Base-by-base conservation (phyloP, 1,139 yeast species). In the Geotrichum candidum region DNA sequence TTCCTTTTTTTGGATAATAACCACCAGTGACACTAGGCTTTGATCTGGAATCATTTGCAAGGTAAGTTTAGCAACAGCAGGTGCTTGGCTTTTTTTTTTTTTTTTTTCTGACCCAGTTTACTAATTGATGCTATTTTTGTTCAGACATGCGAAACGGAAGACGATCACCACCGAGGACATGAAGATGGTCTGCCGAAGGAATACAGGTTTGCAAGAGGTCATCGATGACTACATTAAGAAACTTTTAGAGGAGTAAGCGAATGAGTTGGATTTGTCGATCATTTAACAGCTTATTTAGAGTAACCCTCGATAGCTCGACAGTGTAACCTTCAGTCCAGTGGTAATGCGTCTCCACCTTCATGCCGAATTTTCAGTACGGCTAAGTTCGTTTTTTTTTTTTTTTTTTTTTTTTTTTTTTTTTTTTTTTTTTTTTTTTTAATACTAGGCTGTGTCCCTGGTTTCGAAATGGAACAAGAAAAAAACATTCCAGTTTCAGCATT, bases 181-280 rank as follows among this genome's bases (percentile, higher is more conserved):
- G n/a, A 59, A 63, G 29, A 69, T 73, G 74, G 68, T 72, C 33
- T 69, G 74, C 57, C 66, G 76, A 13, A 66, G 76, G 15, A 73
- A 73, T 58, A 68, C 66, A 18, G 72, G 73, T 1, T 61, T 72
- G 9, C 63, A 64, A 35, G 66, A 68, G 3, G 71, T 70, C n/a
- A 64, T 72, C 54, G 64, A 61, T 15, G 71, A 68, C 45, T 70
- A 63, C 56, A 64, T 69, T 10, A 27, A 48, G 9, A 41, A 41
- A 23, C 33, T 50, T 11, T 23, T 50, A 15, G 52, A 25, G 31
- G 29, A 27, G 15, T 48, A 48, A 27, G 27, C 5, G 18, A 23
- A 13, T 15, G 18, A 10, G 9, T 35, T 35, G 15, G 41, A 25
- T 10, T 15, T 1, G 41, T 35, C 11, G 41, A 15, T 15, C 13